A percentile compares a stretch with the other conserved stretches of the same genome.
These are phyloP conservation scores for Cystofilobasidium capitatum DNA, from an alignment of 768 basidiomycete genomes.

Conservation along the genomic window DNA sequence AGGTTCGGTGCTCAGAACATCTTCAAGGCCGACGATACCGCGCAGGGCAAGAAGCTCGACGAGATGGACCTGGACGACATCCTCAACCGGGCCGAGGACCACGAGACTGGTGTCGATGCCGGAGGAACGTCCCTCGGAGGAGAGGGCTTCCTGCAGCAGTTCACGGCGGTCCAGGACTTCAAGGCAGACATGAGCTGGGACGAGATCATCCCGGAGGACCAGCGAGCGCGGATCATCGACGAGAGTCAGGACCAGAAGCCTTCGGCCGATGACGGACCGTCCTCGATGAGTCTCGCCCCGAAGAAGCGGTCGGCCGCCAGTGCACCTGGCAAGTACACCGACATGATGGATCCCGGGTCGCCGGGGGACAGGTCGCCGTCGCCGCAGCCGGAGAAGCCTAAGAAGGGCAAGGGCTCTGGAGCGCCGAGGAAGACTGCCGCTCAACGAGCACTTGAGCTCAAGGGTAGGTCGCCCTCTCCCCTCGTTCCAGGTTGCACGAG, in stretches of 20 bases:
- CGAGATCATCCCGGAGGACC: conserved; percentile 92
- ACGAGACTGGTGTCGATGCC: conserved; percentile 76
- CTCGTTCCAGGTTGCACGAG: too few relatives aligned
- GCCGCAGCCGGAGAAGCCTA: conserved; percentile 33
- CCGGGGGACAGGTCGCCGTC: conserved; percentile 49
- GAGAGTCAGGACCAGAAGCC: conserved; percentile 65
- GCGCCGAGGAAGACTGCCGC: conserved; percentile 78
- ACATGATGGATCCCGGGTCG: conserved; percentile 55
- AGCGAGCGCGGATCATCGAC: conserved; percentile 69
- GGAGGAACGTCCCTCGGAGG: conserved; percentile 94
- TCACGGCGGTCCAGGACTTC: conserved; percentile 92
- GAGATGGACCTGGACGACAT: conserved; percentile 99
- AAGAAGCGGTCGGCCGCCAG: conserved; percentile 76
- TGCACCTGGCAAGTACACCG: conserved; percentile 60
- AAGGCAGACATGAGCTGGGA: conserved; percentile 95
- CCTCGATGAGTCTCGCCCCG: conserved; percentile 45
- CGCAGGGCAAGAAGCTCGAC: conserved; percentile 89
- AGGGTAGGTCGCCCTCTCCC: conserved; percentile 41
- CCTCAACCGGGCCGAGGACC: conserved; percentile 89
- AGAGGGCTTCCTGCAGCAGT: conserved; percentile 87
- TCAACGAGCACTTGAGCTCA: conserved; percentile 91
- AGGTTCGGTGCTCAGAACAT: conserved; percentile 92
- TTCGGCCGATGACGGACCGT: conserved; percentile 20
- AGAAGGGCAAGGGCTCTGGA: conserved; percentile 47
- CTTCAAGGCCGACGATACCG: conserved; percentile 94